Percentiles rank a stretch among this genome's conserved stretches.
These are phyloP conservation scores for Corylus americana DNA, from an alignment of 306 rosid genomes.

Conservation along the genomic window DNA sequence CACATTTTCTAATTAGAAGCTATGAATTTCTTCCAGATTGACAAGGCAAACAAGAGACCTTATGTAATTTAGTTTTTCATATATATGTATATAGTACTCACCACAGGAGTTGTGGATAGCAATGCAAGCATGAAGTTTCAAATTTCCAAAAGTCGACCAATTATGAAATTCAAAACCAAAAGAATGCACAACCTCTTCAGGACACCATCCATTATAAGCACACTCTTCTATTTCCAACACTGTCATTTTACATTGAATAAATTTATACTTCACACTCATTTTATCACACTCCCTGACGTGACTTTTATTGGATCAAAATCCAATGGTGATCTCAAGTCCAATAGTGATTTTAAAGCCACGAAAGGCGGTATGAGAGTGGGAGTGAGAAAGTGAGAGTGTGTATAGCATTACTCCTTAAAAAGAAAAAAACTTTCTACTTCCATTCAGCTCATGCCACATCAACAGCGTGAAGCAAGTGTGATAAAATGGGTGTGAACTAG, in stretches of 20 bases:
- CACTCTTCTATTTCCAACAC: background rate
- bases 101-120: background rate
- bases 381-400: no score
- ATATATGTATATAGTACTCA: background rate
- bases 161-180: background rate
- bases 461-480: no score
- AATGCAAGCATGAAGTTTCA: slow-evolving; percentile 1
- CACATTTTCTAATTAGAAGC: background rate
- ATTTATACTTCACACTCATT: no score
- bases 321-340: no score
- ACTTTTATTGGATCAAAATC: no score
- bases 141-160: background rate
- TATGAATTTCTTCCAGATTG: background rate
- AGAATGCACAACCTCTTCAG: background rate
- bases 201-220: slow-evolving; percentile 14
- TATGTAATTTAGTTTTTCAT: background rate
- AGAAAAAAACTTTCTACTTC: no score
- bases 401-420: no score
- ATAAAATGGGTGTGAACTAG: no score
- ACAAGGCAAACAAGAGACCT: background rate
- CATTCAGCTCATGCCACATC: no score
- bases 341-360: no score
- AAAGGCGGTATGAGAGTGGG: no score
- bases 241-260: background rate
- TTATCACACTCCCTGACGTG: no score